A percentile compares a stretch with the other conserved stretches of the same genome.
Evolutionary conservation across 208 protist species (phyloP).

Genomic region (Porcisia hertigi): DNA sequence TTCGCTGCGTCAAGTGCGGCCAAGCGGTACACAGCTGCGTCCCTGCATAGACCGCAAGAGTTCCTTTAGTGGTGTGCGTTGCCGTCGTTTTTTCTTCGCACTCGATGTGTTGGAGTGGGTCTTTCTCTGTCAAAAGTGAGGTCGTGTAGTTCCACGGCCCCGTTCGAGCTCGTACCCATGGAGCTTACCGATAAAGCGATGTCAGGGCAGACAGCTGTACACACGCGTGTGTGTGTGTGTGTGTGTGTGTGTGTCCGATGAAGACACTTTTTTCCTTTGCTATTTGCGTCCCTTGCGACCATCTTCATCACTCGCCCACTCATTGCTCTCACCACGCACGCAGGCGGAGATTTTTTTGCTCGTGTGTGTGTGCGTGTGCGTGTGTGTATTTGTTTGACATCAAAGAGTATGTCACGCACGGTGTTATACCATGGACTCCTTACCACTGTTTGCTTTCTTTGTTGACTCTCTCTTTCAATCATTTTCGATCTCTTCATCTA

Average conservation of each 20-base stretch:
- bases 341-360: too few species aligned
- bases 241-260: background rate
- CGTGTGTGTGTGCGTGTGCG: background rate
- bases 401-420: background rate
- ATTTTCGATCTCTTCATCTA: too few species aligned
- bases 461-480: background rate
- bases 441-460: background rate
- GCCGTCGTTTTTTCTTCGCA: background rate
- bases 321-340: too few species aligned
- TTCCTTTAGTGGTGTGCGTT: background rate
- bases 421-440: background rate
- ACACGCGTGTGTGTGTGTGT: background rate
- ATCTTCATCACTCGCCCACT: too few species aligned
- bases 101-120: background rate
- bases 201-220: background rate
- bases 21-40: conserved; percentile 56
- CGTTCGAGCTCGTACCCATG: background rate
- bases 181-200: background rate
- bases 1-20: conserved; percentile 77
- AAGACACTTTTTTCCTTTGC: too few species aligned
- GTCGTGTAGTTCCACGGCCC: background rate
- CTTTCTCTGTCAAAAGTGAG: background rate
- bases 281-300: too few species aligned
- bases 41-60: conserved; percentile 31
- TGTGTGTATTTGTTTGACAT: background rate